Evolutionary conservation across 2,329 filamentous ascomycete genomes (phyloP).

Genomic region (Fusarium napiforme): DNA sequence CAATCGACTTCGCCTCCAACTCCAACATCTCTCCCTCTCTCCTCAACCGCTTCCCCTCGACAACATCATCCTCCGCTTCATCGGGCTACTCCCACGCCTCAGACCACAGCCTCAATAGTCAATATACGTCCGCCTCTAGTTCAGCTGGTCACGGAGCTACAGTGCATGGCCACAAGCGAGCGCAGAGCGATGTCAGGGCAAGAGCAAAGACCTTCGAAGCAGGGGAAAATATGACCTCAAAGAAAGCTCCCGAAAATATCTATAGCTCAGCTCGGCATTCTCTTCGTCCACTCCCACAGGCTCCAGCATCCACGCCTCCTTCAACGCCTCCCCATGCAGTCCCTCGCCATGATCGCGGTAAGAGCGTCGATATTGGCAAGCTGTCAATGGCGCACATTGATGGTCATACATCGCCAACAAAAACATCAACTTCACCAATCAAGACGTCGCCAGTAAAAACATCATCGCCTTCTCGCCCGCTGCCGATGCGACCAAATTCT

Average conservation of each 20-base stretch:
- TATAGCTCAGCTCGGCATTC: conserved; percentile 81
- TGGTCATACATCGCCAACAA: conserved; percentile 52
- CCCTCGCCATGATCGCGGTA: conserved; percentile 64
- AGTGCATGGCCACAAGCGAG: conserved; percentile 72
- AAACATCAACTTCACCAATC: neutral
- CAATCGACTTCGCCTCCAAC: conserved; percentile 58
- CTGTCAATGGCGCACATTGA: conserved; percentile 61
- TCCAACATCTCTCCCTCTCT: conserved; percentile 51
- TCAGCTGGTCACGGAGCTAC: conserved; percentile 56
- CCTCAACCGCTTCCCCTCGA: conserved; percentile 73
- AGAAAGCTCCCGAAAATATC: conserved; percentile 67
- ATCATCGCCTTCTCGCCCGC: conserved; percentile 54
- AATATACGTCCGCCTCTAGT: conserved; percentile 78
- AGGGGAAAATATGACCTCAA: conserved; percentile 56
- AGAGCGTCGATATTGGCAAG: conserved; percentile 72
- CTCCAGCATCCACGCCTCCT: conserved; percentile 61
- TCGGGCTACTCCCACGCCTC: conserved; percentile 72
- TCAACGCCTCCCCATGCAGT: conserved; percentile 53
- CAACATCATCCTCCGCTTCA: conserved; percentile 76
- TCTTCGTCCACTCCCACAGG: conserved; percentile 77
- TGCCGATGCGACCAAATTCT: conserved; percentile 65
- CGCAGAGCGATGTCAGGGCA: conserved; percentile 75
- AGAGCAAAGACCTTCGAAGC: conserved; percentile 61
- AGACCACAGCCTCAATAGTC: conserved; percentile 66
- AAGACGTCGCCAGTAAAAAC: conserved; percentile 7